Conservation (phyloP, 768 basidiomycete species). For the Podaxis carcinomalis region DNA sequence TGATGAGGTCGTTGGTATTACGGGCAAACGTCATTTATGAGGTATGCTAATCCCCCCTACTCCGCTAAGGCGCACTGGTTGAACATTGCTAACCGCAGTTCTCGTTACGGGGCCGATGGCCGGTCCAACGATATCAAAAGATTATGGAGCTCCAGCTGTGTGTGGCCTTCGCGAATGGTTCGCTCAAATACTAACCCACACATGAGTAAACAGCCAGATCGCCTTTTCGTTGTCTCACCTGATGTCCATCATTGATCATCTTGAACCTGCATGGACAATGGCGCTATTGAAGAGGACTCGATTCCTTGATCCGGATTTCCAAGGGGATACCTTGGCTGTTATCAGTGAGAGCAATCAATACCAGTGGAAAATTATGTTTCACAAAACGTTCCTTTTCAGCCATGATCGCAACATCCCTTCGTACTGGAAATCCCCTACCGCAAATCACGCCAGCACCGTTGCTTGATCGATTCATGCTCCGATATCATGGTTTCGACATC, state of each 20-base stretch:
- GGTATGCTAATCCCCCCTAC: slow-evolving; percentile 30
- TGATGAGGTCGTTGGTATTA: slow-evolving; percentile 55
- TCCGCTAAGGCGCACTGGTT: neutral
- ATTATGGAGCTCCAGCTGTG: slow-evolving; percentile 68
- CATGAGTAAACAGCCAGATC: slow-evolving; percentile 46
- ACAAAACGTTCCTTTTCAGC: slow-evolving; percentile 31
- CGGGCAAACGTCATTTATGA: slow-evolving; percentile 64
- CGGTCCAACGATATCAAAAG: slow-evolving; percentile 68
- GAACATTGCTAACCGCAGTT: slow-evolving; percentile 37
- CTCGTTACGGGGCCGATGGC: slow-evolving; percentile 76
- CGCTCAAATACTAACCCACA: neutral
- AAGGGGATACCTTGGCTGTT: slow-evolving; percentile 81
- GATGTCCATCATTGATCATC: slow-evolving; percentile 63
- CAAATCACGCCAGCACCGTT: slow-evolving; percentile 83
- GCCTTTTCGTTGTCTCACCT: slow-evolving; percentile 68
- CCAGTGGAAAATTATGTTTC: neutral
- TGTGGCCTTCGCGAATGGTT: slow-evolving; percentile 16
- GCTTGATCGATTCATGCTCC: slow-evolving; percentile 42
- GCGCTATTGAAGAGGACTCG: slow-evolving; percentile 74
- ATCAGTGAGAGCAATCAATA: slow-evolving; percentile 45
- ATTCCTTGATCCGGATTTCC: slow-evolving; percentile 74
- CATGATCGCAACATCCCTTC: slow-evolving; percentile 72
- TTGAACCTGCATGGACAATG: slow-evolving; percentile 73
- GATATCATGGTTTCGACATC: slow-evolving; percentile 58
- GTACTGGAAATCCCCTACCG: slow-evolving; percentile 71